Base-by-base conservation (phyloP, 805 yeast genomes). In the Kazachstania taianensis region DNA sequence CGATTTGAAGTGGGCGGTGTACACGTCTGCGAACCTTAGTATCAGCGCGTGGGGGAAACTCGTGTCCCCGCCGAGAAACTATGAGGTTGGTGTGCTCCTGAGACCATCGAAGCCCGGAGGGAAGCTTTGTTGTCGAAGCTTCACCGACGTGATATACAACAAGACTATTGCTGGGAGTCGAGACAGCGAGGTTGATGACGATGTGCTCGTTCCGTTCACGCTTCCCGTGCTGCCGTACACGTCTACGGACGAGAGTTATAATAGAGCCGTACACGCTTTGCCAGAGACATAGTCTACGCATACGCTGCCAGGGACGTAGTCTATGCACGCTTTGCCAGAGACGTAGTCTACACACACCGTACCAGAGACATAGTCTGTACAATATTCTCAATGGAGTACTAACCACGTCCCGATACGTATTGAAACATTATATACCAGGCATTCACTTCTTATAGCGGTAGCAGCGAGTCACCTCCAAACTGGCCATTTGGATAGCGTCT, bases 11-110 rank as follows among this genome's bases (percentile, higher is more conserved):
- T 84, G 94, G 94, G 68, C 77, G 14, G 53, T 81, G 5, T 63
- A 81, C 50, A 81, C 92, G 0, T 78, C 86, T 32, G 81, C 84
- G 22, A 84, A 84, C 49, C 49, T 82, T 28, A 78, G 87, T 22
- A 72, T 72, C 37, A 80, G 74, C 41, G 94, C 94, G 1, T 84
- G 94, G 94, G 94, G 94, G 0, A 58, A 51, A 5, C 59, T 62
- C 12, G 45, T 52, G 27, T 20, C 43, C 10, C 32, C 41, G 10
- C 62, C 66, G n/a, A 47, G 53, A 8, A 51, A 73, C 65, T 76
- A 62, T 52, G 83, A 77, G 48, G 66, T 67, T 1, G 82, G 82
- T 1, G 65, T 77, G 0, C 47, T 77, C 19, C 41, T 73, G 4
- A 18, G 62, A 65, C 5, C 30, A 18, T 28, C 33, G 4, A 18